Base-by-base conservation (phyloP, 106 monocot species). In the Platanthera zijinensis region DNA sequence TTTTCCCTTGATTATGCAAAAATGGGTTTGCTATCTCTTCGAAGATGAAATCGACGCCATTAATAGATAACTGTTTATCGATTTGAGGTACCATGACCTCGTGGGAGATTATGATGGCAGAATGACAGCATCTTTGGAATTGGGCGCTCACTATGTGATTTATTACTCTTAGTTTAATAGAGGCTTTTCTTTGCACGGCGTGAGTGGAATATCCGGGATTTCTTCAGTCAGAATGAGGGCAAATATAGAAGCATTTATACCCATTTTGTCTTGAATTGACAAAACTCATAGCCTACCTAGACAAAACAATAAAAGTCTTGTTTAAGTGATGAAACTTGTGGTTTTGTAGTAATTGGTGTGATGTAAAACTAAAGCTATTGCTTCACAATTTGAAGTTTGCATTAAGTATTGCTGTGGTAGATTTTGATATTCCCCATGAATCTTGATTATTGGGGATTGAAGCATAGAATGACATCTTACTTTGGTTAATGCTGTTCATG, bases 131-230 rank as follows among this genome's bases (percentile, higher is more conserved):
- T 70, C 15, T 70, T 13, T 70, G 70, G 48, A 70, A 70, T 70
- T 70, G 5, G 10, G 12, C 17, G 0, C 47, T 48, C 14, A 70
- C 15, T 47, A 8, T 70, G 14, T n/a, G 6, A 48, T 48, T 70
- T 48, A 70, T 70, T 48, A 45, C 48, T 47, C 5, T n/a, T 48
- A 17, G 10, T 48, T 7, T 48, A n/a, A 1, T 48, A 46, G 46
- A 7, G 48, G 3, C n/a, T 9, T 45, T 68, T 7, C 21, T 21
- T 51, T 19, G 50, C 25, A 47, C 66, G 64, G 66, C 48, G 47
- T 70, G 6, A 15, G 10, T 70, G 70, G 70, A 70, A 70, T 70
- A 70, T 70, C 70, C 30, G 18, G 66, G 32, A 32, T 32, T 66
- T 66, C 5, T 5, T 19, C 4, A 10, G 64, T 12, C 25, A 4